phyloP scores from a whole-genome alignment of 1,284 basidiomycete species.

The Ganoderma meredithae region DNA sequence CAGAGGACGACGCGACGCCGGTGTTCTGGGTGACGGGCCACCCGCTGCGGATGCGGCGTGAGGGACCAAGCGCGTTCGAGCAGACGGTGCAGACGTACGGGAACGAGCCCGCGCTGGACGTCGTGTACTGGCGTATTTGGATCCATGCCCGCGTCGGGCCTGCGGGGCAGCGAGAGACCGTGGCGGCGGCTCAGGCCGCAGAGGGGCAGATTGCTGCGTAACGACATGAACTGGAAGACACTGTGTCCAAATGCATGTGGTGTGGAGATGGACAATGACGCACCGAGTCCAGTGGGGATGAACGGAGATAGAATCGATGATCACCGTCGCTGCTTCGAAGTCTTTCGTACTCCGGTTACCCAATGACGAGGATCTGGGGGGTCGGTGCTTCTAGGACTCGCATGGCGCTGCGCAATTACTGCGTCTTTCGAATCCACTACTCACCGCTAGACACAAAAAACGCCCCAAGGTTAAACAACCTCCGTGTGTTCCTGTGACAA shows the following conservation, averaged over 20 bases:
- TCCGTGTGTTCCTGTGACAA: not conserved
- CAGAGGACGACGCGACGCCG: not conserved
- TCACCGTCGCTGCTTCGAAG: not conserved
- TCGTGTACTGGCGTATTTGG: slow-evolving; percentile 29
- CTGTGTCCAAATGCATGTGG: no score
- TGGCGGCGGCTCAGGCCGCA: no score
- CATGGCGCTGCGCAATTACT: not conserved
- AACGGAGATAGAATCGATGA: not conserved
- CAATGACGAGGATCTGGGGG: not conserved
- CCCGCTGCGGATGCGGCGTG: slow-evolving; percentile 9
- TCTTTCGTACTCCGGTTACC: not conserved
- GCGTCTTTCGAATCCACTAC: not conserved
- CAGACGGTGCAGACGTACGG: slow-evolving; percentile 29
- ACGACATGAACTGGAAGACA: no score
- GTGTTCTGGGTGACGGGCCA: slow-evolving; percentile 31
- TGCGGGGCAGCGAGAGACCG: not conserved
- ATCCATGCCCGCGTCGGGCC: slow-evolving; percentile 21
- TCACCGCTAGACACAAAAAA: not conserved
- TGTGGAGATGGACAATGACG: no score
- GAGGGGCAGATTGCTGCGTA: no score
- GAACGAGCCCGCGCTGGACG: slow-evolving; percentile 25
- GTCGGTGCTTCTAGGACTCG: not conserved
- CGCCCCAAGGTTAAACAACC: not conserved
- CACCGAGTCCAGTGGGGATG: no score
- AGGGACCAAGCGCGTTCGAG: slow-evolving; percentile 1